Evolutionary conservation across 2,329 filamentous ascomycete genomes (phyloP).

Genomic region (Apiospora kogelbergensis): DNA sequence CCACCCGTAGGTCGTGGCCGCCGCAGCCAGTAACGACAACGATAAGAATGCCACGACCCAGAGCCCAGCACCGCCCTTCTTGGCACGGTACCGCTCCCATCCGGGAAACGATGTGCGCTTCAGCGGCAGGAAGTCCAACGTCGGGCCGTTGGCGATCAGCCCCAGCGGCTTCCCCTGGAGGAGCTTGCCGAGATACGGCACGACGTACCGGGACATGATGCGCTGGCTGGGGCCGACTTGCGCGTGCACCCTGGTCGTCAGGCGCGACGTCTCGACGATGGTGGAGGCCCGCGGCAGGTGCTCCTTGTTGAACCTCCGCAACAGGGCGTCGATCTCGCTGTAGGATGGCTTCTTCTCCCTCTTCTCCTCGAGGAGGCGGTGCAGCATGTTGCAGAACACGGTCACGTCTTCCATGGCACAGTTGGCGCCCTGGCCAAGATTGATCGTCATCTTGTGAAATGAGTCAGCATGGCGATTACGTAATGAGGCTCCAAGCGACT

Average conservation of each 20-base stretch:
- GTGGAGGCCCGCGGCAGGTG: neutral
- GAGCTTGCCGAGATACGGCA: neutral
- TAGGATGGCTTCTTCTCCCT: neutral
- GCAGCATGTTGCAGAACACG: neutral
- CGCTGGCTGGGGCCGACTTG: neutral
- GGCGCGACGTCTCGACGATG: neutral
- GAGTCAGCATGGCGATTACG: neutral
- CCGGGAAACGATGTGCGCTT: neutral
- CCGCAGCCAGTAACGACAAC: neutral
- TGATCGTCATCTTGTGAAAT: neutral
- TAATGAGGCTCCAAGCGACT: no score
- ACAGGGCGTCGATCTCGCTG: neutral
- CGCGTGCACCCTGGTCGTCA: neutral
- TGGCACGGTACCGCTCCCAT: neutral
- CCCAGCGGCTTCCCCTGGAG: neutral
- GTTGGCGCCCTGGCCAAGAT: constrained; percentile 9
- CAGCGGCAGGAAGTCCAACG: neutral
- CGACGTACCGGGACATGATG: neutral
- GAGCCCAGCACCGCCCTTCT: neutral
- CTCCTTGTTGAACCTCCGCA: neutral
- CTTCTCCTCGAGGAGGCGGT: neutral
- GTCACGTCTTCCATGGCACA: neutral
- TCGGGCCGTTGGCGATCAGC: neutral
- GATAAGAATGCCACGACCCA: neutral
- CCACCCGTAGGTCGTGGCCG: neutral